Percentiles rank a stretch among this genome's conserved stretches.
phyloP scores from a whole-genome alignment of 208 protist genomes.

The Acanthamoeba lenticulata region DNA sequence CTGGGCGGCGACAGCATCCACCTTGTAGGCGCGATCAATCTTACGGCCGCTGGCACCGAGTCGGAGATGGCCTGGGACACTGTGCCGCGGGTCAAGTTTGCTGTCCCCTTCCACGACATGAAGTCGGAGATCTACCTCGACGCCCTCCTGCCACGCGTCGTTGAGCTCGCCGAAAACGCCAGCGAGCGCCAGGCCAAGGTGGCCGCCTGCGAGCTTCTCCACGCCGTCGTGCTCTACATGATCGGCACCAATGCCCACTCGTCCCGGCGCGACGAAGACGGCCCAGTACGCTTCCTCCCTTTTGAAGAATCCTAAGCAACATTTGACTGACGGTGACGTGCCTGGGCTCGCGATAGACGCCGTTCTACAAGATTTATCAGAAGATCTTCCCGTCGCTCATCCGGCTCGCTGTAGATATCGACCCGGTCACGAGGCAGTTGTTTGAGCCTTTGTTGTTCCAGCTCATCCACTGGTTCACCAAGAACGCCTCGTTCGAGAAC shows the following conservation, averaged over 20 bases:
- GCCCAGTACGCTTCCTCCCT: neutral
- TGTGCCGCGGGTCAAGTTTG: conserved; percentile 68
- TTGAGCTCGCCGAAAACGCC: conserved; percentile 85
- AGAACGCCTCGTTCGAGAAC: conserved; percentile 75
- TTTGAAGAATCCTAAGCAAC: neutral
- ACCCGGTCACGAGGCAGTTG: conserved; percentile 84
- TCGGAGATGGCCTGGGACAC: conserved; percentile 80
- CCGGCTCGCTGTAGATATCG: conserved; percentile 84
- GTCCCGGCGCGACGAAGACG: conserved; percentile 61
- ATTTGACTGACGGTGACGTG: neutral
- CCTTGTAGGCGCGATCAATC: conserved; percentile 60
- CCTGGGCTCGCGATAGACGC: neutral
- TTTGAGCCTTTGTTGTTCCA: conserved; percentile 88
- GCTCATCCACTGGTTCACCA: conserved; percentile 89
- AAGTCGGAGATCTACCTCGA: conserved; percentile 84
- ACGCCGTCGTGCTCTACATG: conserved; percentile 88
- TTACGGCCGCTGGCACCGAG: conserved; percentile 22
- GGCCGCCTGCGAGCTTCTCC: conserved; percentile 91
- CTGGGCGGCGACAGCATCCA: conserved; percentile 79
- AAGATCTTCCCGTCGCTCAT: conserved; percentile 86
- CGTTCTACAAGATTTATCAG: conserved; percentile 74
- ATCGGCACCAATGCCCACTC: conserved; percentile 82
- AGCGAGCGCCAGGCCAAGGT: conserved; percentile 86
- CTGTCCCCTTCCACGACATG: conserved; percentile 67
- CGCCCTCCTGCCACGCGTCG: conserved; percentile 85